phyloP scores from a whole-genome alignment of 1,139 yeast species.

The Geotrichum histeridarum region DNA sequence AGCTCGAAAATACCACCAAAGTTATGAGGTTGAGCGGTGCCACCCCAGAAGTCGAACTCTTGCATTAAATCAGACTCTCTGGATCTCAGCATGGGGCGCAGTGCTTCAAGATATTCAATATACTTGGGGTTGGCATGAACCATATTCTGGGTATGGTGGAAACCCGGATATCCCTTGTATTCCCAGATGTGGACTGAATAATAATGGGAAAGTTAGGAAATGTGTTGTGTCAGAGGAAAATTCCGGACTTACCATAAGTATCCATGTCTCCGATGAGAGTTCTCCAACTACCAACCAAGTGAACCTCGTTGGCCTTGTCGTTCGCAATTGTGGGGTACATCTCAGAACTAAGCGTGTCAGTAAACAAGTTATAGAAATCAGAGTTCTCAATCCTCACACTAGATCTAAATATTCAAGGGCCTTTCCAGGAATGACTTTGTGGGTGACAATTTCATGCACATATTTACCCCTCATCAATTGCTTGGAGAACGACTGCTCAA shows the following conservation, averaged over 20 bases:
- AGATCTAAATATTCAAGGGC: conserved; percentile 38
- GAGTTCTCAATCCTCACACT: conserved; percentile 22
- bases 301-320: conserved; percentile 35
- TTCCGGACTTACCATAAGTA: conserved; percentile 24
- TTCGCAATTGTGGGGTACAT: conserved; percentile 36
- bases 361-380: background rate
- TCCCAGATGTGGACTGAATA: conserved; percentile 40
- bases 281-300: conserved; percentile 44
- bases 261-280: conserved; percentile 41
- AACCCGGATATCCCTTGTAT: conserved; percentile 42
- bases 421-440: conserved; percentile 38
- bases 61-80: conserved; percentile 39
- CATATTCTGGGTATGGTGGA: conserved; percentile 38
- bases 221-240: background rate
- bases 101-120: conserved; percentile 31
- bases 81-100: conserved; percentile 36
- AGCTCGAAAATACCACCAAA: conserved; percentile 43
- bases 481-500: conserved; percentile 38
- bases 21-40: conserved; percentile 41
- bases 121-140: conserved; percentile 35
- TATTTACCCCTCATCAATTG: conserved; percentile 41
- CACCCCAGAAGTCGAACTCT: conserved; percentile 45
- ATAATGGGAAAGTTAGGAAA: background rate
- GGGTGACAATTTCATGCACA: conserved; percentile 41
- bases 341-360: conserved; percentile 21